Percentiles rank a stretch among this genome's conserved stretches.
These are phyloP conservation scores for Nephromyces sp. DNA, from an alignment of 169 alveolate genomes.

Conservation along the genomic window DNA sequence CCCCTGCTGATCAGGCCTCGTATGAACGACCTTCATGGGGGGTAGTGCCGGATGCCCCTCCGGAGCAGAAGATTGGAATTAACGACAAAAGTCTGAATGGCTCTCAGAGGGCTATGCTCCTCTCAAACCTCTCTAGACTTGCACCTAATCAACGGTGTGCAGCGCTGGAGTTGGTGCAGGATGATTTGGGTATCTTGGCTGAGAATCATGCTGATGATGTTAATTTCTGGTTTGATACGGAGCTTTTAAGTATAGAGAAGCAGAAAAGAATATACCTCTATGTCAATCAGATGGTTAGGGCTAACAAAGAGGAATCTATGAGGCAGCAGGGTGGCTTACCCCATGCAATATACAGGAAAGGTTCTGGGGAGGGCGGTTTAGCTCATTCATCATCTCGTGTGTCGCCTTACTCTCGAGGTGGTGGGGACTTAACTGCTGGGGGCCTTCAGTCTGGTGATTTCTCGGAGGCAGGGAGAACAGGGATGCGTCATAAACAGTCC, in stretches of 20 bases:
- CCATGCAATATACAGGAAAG: too few species aligned
- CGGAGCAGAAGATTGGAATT: slow-evolving; percentile 49
- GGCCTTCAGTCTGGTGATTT: too few species aligned
- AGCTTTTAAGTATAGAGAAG: slow-evolving; percentile 61
- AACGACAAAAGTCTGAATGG: slow-evolving; percentile 60
- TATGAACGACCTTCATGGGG: slow-evolving; percentile 58
- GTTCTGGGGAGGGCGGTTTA: too few species aligned
- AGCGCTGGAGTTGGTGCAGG: slow-evolving; percentile 70
- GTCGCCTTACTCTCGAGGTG: too few species aligned
- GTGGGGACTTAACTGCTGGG: too few species aligned
- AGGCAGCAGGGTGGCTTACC: neutral
- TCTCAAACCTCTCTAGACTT: slow-evolving; percentile 50
- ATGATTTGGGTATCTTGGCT: slow-evolving; percentile 69
- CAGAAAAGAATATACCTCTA: slow-evolving; percentile 61
- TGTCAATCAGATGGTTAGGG: slow-evolving; percentile 64
- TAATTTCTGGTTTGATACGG: slow-evolving; percentile 60
- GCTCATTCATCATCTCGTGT: too few species aligned
- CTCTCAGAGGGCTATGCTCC: slow-evolving; percentile 52
- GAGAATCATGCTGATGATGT: slow-evolving; percentile 57
- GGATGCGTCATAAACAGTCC: too few species aligned
- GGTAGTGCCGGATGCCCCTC: slow-evolving; percentile 63
- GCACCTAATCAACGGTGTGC: slow-evolving; percentile 72
- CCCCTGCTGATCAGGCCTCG: neutral
- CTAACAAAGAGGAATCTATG: slow-evolving; percentile 49
- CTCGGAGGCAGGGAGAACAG: too few species aligned